Base-by-base conservation (phyloP, 331 rosid genomes). In the Pyrus hybrid region DNA sequence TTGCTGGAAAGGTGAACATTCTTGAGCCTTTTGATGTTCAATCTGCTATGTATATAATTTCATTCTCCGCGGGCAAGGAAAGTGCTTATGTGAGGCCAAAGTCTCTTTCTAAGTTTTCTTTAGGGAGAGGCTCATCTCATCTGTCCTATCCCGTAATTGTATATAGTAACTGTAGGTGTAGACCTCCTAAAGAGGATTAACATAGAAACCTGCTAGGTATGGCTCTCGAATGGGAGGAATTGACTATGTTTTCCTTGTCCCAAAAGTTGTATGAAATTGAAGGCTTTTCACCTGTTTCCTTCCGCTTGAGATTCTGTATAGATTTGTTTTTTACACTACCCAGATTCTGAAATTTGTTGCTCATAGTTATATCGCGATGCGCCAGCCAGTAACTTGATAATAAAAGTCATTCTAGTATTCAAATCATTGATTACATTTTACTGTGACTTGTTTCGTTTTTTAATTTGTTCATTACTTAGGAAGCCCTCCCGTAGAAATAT, bases 1-100 rank as follows among this genome's bases (percentile, higher is more conserved):
- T 95, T 80, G 99, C 99, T 62, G 99, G 99, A 88, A 92, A 86
- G 99, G 99, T 95, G 75, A 87, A 81, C 43, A 5, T 25, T 53
- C 68, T 56, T 71, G 41, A 56, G 18, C 75, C 47, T 65, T 66
- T 6, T 54, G 70, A 77, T 32, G 49, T 64, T 29, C 9, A 60
- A 6, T 64, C 4, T n/a, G 2, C 70, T 20, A 4, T 30, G 13
- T 8, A 62, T 43, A 18, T 43, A 62, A 22, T 6, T 60, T 26
- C 33, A 26, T 26, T 61, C 49, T 6, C 56, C 4, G 4, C 3
- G 3, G 53, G 18, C 5, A 5, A 47, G 53, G 20, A 47, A 47
- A 14, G 7, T 17, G 9, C 56, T 49, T 37, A 16, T 6, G 56
- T 49, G 9, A 49, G n/a, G 56, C n/a, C 56, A 18, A 3, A 49